Evolutionary conservation across 768 basidiomycete genomes (phyloP).

Genomic region (Antrodiella citrinella): DNA sequence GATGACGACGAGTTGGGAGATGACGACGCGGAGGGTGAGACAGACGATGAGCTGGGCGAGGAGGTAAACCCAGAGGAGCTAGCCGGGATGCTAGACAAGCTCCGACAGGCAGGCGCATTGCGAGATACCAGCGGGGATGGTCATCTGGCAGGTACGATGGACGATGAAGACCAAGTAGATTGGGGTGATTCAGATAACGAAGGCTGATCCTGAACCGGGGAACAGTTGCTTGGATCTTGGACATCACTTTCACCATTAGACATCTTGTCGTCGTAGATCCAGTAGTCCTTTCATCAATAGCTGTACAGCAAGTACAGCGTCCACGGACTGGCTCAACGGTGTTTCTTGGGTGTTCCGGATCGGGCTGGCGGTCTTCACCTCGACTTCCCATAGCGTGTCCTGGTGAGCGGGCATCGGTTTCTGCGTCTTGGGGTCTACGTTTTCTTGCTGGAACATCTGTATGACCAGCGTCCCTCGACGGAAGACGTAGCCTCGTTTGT

Average conservation of each 20-base stretch:
- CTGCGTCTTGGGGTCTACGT: constrained; percentile 70
- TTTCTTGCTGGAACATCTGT: constrained; percentile 82
- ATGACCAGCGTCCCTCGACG: constrained; percentile 63
- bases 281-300: constrained; percentile 77
- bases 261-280: constrained; percentile 68
- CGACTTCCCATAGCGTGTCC: constrained; percentile 82
- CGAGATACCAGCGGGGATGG: constrained; percentile 13
- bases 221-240: neutral
- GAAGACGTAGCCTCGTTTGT: constrained; percentile 76
- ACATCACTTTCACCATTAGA: too few relatives aligned
- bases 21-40: constrained; percentile 24
- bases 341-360: constrained; percentile 72
- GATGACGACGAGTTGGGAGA: constrained; percentile 27
- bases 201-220: constrained; percentile 4
- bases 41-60: constrained; percentile 26
- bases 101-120: constrained; percentile 29
- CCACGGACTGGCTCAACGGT: constrained; percentile 61
- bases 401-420: constrained; percentile 70
- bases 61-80: constrained; percentile 31
- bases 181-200: constrained; percentile 41
- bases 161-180: constrained; percentile 35
- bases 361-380: constrained; percentile 77
- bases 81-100: constrained; percentile 32
- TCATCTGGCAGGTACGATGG: constrained; percentile 16
- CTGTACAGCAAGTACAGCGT: constrained; percentile 76